These are phyloP conservation scores for Phialemonium atrogriseum DNA, from an alignment of 2,329 filamentous ascomycete genomes.

Conservation along the genomic window DNA sequence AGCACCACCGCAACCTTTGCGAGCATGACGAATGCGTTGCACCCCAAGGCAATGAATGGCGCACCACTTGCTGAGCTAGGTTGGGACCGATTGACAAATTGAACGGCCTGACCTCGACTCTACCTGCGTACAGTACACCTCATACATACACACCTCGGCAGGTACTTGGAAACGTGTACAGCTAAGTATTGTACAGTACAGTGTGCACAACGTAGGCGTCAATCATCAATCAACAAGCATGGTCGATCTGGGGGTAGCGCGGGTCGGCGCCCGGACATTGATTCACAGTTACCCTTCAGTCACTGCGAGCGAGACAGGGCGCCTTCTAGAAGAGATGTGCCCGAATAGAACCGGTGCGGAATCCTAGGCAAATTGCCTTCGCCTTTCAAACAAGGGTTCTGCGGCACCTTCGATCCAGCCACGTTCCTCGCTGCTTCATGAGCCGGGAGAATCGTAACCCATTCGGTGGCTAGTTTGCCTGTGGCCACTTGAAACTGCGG, in stretches of 20 bases:
- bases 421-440: constrained; percentile 10
- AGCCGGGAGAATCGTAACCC: constrained; percentile 13
- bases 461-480: constrained; percentile 9
- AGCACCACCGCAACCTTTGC: too few relatives aligned
- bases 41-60: too few relatives aligned
- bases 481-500: constrained; percentile 17
- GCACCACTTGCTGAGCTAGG: too few relatives aligned
- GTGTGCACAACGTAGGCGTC: background rate
- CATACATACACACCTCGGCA: too few relatives aligned
- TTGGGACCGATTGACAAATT: too few relatives aligned
- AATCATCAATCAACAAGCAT: background rate
- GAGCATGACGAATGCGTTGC: too few relatives aligned
- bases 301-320: background rate
- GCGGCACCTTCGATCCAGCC: background rate
- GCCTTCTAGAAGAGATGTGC: constrained; percentile 1
- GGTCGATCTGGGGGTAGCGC: background rate
- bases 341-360: background rate
- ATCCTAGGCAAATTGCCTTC: background rate
- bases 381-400: background rate
- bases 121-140: too few relatives aligned
- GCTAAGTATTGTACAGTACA: background rate
- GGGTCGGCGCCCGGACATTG: background rate
- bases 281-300: background rate
- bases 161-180: background rate
- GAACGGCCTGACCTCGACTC: too few relatives aligned